phyloP scores from a whole-genome alignment of 2,329 filamentous ascomycete species.

The Lachnellula subtilissima region DNA sequence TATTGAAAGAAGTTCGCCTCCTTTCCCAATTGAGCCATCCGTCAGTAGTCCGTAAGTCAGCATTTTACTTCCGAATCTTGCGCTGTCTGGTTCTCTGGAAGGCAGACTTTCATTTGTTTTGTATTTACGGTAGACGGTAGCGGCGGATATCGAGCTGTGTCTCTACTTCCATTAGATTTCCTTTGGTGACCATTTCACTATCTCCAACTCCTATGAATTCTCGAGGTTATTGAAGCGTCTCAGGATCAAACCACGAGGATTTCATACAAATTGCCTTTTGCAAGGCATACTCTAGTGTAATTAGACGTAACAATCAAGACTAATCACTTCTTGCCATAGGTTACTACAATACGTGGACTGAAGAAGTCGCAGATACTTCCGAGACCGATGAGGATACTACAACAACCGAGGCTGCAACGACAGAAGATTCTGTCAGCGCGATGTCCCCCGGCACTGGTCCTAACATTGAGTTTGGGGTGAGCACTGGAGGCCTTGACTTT shows the following conservation, averaged over 20 bases:
- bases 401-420: conserved; percentile 40
- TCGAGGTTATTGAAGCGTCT: background rate
- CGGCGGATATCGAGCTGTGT: too few relatives aligned
- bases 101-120: too few relatives aligned
- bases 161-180: too few relatives aligned
- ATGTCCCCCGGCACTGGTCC: conserved; percentile 25
- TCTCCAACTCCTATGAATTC: background rate
- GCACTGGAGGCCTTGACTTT: conserved; percentile 82
- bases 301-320: too few relatives aligned
- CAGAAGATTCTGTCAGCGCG: conserved; percentile 23
- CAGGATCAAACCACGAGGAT: too few relatives aligned
- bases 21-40: conserved; percentile 92
- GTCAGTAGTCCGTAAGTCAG: conserved; percentile 42
- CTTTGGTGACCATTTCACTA: background rate
- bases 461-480: conserved; percentile 37
- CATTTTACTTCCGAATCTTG: background rate
- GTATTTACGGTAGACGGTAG: too few relatives aligned
- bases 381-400: conserved; percentile 53
- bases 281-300: background rate
- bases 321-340: conserved; percentile 49
- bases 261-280: background rate
- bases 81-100: too few relatives aligned
- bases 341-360: conserved; percentile 94
- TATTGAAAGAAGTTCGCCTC: conserved; percentile 79
- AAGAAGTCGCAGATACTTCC: conserved; percentile 55